Evolutionary conservation across 2,329 filamentous ascomycete species (phyloP).

Genomic region (Colletotrichum musae): DNA sequence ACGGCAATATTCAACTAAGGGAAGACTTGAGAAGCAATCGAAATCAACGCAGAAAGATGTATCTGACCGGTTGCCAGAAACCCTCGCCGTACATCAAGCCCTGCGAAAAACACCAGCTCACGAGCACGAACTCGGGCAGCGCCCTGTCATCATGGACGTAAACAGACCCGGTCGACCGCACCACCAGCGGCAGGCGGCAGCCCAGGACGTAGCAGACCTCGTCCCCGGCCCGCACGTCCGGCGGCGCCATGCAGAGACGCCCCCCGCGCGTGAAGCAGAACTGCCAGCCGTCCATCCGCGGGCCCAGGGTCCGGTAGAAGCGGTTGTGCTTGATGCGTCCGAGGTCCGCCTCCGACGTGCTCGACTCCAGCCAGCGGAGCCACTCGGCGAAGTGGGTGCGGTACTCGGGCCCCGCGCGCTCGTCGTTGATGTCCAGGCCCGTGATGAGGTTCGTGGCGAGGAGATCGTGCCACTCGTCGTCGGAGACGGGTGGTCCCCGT

Average conservation of each 20-base stretch:
- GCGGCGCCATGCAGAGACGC: not conserved
- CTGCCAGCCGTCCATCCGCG: not conserved
- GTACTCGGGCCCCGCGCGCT: not conserved
- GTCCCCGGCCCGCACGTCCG: not conserved
- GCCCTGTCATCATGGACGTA: not conserved
- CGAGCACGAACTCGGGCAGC: not conserved
- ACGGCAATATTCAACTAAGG: too few species aligned
- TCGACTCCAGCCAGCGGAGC: not conserved
- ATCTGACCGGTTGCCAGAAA: not conserved
- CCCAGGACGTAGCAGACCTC: not conserved
- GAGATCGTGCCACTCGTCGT: not conserved
- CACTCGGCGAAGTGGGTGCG: not conserved
- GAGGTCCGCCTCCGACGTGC: not conserved
- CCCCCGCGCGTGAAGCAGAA: not conserved
- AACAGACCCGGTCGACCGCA: not conserved
- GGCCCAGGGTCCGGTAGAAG: not conserved
- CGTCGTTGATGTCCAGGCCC: constrained; percentile 1
- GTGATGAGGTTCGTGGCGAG: not conserved
- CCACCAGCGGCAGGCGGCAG: not conserved
- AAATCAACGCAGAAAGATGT: not conserved
- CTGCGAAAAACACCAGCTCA: not conserved
- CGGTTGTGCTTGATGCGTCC: not conserved
- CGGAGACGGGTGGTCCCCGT: not conserved
- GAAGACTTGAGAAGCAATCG: too few species aligned
- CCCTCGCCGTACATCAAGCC: constrained; percentile 1